phyloP scores from a whole-genome alignment of 2,329 filamentous ascomycete genomes.

The Cordyceps javanica region DNA sequence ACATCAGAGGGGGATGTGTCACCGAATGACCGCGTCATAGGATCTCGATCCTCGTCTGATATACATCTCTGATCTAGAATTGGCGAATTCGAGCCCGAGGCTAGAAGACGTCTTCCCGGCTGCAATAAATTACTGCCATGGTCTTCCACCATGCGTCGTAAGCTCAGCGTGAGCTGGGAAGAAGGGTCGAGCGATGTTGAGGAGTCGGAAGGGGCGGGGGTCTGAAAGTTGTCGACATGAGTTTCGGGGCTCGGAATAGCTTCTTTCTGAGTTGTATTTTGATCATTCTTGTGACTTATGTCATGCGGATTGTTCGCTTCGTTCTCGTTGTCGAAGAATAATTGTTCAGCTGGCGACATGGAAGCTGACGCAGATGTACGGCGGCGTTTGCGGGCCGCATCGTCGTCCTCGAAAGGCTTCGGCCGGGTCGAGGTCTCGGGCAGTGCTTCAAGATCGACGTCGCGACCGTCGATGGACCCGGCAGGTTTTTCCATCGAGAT shows the following conservation, averaged over 20 bases:
- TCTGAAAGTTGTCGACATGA: background rate
- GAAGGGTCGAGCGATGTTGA: background rate
- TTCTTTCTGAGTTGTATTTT: background rate
- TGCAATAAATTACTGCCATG: background rate
- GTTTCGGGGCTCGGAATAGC: background rate
- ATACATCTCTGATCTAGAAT: background rate
- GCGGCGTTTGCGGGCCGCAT: conserved; percentile 54
- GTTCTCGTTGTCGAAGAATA: conserved; percentile 25
- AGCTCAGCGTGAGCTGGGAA: conserved; percentile 4
- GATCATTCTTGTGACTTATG: background rate
- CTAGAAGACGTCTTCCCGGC: too few relatives aligned
- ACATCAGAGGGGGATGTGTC: conserved; percentile 1
- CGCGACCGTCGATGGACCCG: conserved; percentile 44
- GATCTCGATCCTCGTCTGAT: background rate
- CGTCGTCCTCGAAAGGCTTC: conserved; percentile 58
- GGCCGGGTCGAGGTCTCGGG: conserved; percentile 58
- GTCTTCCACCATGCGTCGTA: conserved; percentile 3
- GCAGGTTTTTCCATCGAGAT: conserved; percentile 45
- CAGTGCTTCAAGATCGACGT: conserved; percentile 49
- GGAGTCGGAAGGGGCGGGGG: background rate
- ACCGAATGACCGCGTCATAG: background rate
- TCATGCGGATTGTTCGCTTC: background rate
- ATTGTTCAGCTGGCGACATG: conserved; percentile 34
- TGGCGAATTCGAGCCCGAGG: background rate
- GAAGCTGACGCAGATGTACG: conserved; percentile 53